Conservation (phyloP, 2,329 filamentous ascomycete genomes). For the Penicillium fuscoglaucum region DNA sequence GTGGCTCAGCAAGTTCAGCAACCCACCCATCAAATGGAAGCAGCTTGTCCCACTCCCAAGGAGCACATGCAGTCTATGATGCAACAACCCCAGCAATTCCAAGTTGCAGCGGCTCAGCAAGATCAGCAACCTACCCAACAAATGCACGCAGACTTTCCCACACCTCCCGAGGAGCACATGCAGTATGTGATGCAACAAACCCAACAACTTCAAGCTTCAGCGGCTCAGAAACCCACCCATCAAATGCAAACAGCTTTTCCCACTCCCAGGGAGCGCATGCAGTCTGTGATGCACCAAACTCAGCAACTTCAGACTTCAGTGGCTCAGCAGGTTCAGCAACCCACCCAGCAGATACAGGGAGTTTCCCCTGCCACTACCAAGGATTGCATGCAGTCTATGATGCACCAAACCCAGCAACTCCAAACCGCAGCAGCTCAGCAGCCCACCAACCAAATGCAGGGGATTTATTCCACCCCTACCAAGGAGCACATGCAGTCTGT, state of each 20-base stretch:
- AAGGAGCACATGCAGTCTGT: not conserved
- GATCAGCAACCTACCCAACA: too few relatives aligned
- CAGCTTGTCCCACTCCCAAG: too few relatives aligned
- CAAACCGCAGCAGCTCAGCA: not conserved
- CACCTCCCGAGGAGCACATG: not conserved
- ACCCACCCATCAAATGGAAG: too few relatives aligned
- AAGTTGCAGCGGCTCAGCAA: not conserved
- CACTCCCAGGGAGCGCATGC: too few relatives aligned
- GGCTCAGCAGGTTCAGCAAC: not conserved
- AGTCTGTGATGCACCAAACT: too few relatives aligned
- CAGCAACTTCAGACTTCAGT: too few relatives aligned
- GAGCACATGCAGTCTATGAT: not conserved
- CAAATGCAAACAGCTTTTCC: too few relatives aligned
- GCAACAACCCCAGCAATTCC: not conserved
- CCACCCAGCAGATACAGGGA: not conserved
- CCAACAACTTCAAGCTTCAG: not conserved
- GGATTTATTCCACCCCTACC: not conserved
- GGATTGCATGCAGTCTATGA: not conserved
- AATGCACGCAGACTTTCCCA: not conserved
- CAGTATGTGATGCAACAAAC: not conserved
- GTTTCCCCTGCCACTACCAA: not conserved
- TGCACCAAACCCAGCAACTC: not conserved
- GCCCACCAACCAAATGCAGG: not conserved
- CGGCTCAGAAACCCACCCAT: too few relatives aligned
- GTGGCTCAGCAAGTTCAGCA: not conserved